Conservation (phyloP, 2,329 filamentous ascomycete species). For the Xylogone sp. region DNA sequence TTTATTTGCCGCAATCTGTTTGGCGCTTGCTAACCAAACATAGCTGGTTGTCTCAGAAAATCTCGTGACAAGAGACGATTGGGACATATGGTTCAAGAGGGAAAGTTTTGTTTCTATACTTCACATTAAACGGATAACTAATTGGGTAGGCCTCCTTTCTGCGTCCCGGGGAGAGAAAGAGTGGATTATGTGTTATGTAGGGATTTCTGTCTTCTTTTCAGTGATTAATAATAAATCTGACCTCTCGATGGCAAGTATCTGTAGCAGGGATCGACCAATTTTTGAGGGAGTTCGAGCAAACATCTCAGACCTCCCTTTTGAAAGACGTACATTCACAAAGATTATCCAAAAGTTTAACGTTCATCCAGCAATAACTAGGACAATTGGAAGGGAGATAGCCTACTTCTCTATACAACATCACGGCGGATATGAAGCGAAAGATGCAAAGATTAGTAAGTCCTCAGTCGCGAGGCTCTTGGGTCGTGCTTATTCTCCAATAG, state of each 20-base stretch:
- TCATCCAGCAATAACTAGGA: background rate
- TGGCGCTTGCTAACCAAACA: background rate
- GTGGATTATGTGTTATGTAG: background rate
- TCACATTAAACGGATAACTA: background rate
- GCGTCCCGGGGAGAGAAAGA: background rate
- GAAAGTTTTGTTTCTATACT: background rate
- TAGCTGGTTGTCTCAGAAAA: background rate
- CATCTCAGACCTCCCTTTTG: background rate
- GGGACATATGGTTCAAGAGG: background rate
- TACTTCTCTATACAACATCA: background rate
- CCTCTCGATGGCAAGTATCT: background rate
- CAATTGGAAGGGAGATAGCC: background rate
- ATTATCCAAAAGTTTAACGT: background rate
- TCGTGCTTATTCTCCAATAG: background rate
- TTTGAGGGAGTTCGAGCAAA: background rate
- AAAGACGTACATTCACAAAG: background rate
- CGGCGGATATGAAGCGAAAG: background rate
- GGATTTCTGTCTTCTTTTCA: background rate
- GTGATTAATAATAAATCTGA: background rate
- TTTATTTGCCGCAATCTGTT: background rate
- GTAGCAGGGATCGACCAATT: background rate
- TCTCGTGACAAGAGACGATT: background rate
- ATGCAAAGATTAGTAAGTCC: background rate
- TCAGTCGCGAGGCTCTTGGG: background rate
- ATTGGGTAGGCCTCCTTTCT: background rate